Evolutionary conservation across 495 filamentous ascomycete species (phyloP).

Genomic region (Cetradonia linearis): DNA sequence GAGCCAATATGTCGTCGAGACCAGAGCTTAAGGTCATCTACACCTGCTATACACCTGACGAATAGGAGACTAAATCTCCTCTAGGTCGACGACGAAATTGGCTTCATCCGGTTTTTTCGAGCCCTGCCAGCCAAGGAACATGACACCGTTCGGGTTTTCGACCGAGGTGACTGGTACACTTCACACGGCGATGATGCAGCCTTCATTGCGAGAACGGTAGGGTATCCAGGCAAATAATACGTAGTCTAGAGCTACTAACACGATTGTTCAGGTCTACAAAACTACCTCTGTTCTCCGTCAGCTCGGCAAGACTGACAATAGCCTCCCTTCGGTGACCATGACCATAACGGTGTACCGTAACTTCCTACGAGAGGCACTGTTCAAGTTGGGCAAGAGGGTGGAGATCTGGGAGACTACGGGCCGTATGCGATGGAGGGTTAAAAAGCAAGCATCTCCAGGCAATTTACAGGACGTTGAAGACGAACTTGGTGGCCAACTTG

Average conservation of each 20-base stretch:
- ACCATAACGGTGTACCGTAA: constrained; percentile 88
- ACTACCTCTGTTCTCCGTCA: constrained; percentile 91
- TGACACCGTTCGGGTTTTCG: constrained; percentile 80
- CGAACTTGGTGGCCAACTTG: constrained; percentile 78
- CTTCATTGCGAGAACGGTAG: constrained; percentile 79
- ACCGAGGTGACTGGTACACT: constrained; percentile 90
- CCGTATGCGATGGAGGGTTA: constrained; percentile 80
- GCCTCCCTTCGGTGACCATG: constrained; percentile 86
- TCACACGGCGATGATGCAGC: constrained; percentile 86
- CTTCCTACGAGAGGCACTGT: constrained; percentile 88
- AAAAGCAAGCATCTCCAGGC: constrained; percentile 85
- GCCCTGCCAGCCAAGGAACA: constrained; percentile 55
- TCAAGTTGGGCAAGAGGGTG: constrained; percentile 77
- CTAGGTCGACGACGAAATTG: constrained; percentile 88
- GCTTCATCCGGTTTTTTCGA: constrained; percentile 92
- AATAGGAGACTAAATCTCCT: background rate
- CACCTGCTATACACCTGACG: background rate
- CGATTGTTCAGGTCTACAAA: constrained; percentile 64
- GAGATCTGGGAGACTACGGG: constrained; percentile 76
- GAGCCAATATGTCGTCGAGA: constrained; percentile 64
- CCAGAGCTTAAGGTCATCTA: constrained; percentile 75
- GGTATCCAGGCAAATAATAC: constrained; percentile 16
- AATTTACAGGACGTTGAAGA: constrained; percentile 97
- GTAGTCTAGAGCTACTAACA: constrained; percentile 3
- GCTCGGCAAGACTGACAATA: constrained; percentile 71